Conservation (phyloP, 257 asterid genomes). For the Plantago major region DNA sequence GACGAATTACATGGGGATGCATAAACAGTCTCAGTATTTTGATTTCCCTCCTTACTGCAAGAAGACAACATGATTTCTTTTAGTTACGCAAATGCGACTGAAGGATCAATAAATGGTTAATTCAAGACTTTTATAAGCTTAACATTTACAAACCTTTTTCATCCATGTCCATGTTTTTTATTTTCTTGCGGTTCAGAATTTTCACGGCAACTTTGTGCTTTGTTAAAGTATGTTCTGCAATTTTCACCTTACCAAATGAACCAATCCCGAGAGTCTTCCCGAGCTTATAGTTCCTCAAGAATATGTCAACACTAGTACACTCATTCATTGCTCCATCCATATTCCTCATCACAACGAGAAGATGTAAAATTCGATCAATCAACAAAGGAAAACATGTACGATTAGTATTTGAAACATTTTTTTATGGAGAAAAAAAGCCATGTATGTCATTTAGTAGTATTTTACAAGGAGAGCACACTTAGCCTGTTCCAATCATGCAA, state of each 20-base stretch:
- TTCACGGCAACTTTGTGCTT: slow-evolving; percentile 89
- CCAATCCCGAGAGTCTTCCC: slow-evolving; percentile 94
- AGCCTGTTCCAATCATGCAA: too few relatives aligned
- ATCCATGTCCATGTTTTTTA: slow-evolving; percentile 91
- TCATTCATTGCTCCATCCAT: slow-evolving; percentile 74
- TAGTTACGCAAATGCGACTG: slow-evolving; percentile 8
- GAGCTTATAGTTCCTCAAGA: slow-evolving; percentile 75
- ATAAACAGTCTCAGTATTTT: slow-evolving; percentile 83
- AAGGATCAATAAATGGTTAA: too few relatives aligned
- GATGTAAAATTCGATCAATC: too few relatives aligned
- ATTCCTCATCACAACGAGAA: slow-evolving; percentile 18
- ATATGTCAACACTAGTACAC: slow-evolving; percentile 57
- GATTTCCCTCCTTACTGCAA: slow-evolving; percentile 87
- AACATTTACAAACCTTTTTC: slow-evolving; percentile 62
- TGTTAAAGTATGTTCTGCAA: slow-evolving; percentile 78
- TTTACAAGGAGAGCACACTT: too few relatives aligned
- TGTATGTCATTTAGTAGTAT: too few relatives aligned
- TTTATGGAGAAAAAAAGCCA: too few relatives aligned
- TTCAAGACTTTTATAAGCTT: slow-evolving; percentile 14
- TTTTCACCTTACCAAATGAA: slow-evolving; percentile 83
- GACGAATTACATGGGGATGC: slow-evolving; percentile 94
- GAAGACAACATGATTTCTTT: slow-evolving; percentile 1
- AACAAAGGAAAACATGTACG: too few relatives aligned
- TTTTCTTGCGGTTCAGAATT: slow-evolving; percentile 87
- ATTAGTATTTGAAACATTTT: too few relatives aligned